Percentiles rank a stretch among this genome's conserved stretches.
Conservation (phyloP, 2,329 filamentous ascomycete genomes). For the Curvularia hawaiiensis region DNA sequence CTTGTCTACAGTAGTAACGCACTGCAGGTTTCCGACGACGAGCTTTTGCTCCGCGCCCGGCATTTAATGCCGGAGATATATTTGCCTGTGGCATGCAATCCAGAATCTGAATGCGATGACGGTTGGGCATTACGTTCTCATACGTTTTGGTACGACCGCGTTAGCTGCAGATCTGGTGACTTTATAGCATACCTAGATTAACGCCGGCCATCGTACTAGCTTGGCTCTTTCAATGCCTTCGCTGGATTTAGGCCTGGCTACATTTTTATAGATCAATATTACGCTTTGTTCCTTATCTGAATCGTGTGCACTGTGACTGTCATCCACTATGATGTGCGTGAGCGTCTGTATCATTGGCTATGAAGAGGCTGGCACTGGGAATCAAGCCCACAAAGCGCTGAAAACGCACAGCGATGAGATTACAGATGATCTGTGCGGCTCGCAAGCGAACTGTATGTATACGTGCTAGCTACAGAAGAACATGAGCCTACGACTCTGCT, state of each 20-base stretch:
- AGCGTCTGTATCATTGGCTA: neutral
- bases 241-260: neutral
- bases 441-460: no score
- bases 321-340: neutral
- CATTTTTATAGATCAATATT: neutral
- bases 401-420: no score
- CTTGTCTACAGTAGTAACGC: no score
- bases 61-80: no score
- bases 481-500: no score
- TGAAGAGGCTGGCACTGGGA: no score
- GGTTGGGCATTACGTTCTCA: neutral
- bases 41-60: neutral
- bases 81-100: neutral
- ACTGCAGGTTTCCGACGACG: neutral
- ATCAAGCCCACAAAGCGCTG: no score
- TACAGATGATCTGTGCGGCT: no score
- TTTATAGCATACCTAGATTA: neutral
- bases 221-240: neutral
- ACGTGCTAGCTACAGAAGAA: no score
- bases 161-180: neutral
- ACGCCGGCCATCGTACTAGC: neutral
- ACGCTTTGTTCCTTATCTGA: neutral
- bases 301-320: neutral
- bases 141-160: neutral
- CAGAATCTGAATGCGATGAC: neutral